Percentiles rank a stretch among this genome's conserved stretches.
phyloP scores from a whole-genome alignment of 495 filamentous ascomycete genomes.

The Cercophora samala region DNA sequence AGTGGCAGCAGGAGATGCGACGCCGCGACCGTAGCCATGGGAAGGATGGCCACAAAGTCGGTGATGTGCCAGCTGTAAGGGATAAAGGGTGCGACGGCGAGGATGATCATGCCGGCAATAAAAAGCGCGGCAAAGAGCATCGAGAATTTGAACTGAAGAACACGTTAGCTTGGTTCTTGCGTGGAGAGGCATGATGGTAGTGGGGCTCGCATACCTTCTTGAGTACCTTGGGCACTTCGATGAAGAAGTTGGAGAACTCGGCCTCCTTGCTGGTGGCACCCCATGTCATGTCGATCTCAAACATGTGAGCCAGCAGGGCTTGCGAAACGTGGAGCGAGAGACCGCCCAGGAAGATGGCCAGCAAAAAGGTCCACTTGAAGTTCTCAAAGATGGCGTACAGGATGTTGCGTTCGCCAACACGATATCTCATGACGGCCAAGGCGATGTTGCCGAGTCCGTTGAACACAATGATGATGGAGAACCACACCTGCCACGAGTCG shows the following conservation, averaged over 20 bases:
- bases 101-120: constrained; percentile 62
- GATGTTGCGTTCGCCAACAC: constrained; percentile 57
- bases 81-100: constrained; percentile 61
- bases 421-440: constrained; percentile 64
- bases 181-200: neutral
- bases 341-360: constrained; percentile 67
- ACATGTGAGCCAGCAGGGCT: constrained; percentile 66
- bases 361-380: constrained; percentile 68
- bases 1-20: constrained; percentile 71
- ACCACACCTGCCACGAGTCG: constrained; percentile 73
- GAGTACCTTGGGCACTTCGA: constrained; percentile 72
- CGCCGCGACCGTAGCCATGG: constrained; percentile 67
- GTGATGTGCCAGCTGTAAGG: constrained; percentile 66
- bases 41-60: constrained; percentile 77
- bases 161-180: neutral
- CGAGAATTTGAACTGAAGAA: constrained; percentile 64
- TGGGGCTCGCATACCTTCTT: constrained; percentile 45
- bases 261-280: constrained; percentile 68
- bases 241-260: constrained; percentile 75
- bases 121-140: constrained; percentile 62
- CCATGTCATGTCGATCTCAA: constrained; percentile 72
- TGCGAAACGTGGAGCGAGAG: constrained; percentile 66
- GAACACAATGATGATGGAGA: constrained; percentile 69
- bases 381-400: constrained; percentile 60
- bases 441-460: constrained; percentile 65